Conservation (phyloP, 352 stramenopile species). For the Globisporangium uncinulatum region DNA sequence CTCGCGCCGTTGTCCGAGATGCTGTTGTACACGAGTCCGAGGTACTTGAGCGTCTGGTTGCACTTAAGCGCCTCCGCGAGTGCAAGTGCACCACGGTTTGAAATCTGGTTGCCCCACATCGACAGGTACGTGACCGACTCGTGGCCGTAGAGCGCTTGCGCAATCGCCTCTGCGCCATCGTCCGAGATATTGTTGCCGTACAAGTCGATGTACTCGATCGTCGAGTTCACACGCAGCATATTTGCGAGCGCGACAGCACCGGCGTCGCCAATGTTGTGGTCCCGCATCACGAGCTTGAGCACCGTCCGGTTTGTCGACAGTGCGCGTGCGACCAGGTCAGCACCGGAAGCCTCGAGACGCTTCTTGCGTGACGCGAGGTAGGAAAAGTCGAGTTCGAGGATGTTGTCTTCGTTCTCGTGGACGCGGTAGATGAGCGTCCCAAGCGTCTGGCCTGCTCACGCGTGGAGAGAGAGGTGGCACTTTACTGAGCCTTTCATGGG, state of each 20-base stretch:
- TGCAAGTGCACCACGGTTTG: constrained; percentile 35
- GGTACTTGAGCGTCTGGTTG: constrained; percentile 56
- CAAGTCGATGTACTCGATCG: constrained; percentile 61
- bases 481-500: too few species aligned
- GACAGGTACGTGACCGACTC: constrained; percentile 54
- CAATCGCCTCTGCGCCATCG: constrained; percentile 44
- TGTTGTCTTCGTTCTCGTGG: constrained; percentile 51
- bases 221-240: constrained; percentile 67
- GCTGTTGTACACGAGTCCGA: constrained; percentile 56
- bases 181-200: constrained; percentile 70
- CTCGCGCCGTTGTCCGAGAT: constrained; percentile 39
- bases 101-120: constrained; percentile 60
- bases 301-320: constrained; percentile 59
- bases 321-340: constrained; percentile 56
- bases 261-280: constrained; percentile 64
- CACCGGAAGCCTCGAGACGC: constrained; percentile 40
- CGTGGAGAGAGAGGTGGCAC: constrained; percentile 1
- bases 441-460: constrained; percentile 41
- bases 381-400: constrained; percentile 69
- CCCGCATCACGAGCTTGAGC: constrained; percentile 50
- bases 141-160: constrained; percentile 66
- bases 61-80: constrained; percentile 55
- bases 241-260: constrained; percentile 57
- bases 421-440: constrained; percentile 46
- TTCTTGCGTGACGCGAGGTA: constrained; percentile 51